Conservation (phyloP, 345 rosid genomes). For the Eucalyptus erythrocorys region DNA sequence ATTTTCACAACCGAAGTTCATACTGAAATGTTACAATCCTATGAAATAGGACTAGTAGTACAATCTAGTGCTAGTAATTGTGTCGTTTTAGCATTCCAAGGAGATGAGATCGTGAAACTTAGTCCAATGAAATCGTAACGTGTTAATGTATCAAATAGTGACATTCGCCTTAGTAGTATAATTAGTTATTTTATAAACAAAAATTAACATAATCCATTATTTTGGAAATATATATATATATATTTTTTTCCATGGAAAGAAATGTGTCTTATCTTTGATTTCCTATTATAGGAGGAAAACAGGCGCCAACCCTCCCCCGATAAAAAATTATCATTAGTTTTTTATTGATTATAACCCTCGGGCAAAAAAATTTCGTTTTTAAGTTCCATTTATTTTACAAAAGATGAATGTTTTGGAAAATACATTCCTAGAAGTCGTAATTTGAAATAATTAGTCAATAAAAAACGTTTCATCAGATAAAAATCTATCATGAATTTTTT, state of each 20-base stretch:
- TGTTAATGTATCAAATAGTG: neutral
- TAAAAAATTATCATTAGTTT: neutral
- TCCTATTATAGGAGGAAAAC: neutral
- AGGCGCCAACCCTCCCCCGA: neutral
- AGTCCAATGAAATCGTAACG: neutral
- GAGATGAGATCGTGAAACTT: neutral
- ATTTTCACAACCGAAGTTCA: neutral
- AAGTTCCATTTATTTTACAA: neutral
- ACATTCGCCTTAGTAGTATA: neutral
- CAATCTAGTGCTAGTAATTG: neutral
- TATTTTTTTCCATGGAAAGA: neutral
- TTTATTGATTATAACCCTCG: neutral
- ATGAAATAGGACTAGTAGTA: neutral
- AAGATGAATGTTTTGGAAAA: neutral
- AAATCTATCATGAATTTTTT: neutral
- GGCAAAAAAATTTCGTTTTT: neutral
- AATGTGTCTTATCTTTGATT: neutral
- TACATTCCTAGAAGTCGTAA: rapidly evolving
- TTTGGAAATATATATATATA: neutral
- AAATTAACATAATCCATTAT: neutral
- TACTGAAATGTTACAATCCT: neutral
- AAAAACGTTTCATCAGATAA: rapidly evolving
- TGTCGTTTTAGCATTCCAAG: neutral
- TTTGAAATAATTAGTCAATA: too few relatives aligned
- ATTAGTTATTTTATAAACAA: neutral